phyloP scores from a whole-genome alignment of 2,329 filamentous ascomycete species.

The Nigrograna mackinnonii region DNA sequence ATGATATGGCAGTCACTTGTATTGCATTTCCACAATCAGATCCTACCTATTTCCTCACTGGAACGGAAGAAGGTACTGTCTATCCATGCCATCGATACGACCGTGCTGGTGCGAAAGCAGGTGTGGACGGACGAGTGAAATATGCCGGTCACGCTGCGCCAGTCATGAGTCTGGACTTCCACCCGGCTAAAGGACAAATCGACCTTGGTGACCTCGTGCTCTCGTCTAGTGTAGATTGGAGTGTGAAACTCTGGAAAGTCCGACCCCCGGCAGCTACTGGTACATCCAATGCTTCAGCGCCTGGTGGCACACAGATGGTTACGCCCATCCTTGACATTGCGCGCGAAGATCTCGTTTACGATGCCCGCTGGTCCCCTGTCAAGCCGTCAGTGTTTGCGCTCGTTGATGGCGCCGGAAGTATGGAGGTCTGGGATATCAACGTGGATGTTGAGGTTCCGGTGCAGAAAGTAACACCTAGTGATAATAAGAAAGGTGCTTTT shows the following conservation, averaged over 20 bases:
- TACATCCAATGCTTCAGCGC: constrained; percentile 45
- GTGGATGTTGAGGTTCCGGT: constrained; percentile 91
- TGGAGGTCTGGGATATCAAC: constrained; percentile 95
- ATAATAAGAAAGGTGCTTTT: constrained; percentile 39
- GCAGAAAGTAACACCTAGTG: constrained; percentile 75
- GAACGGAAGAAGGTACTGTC: constrained; percentile 94
- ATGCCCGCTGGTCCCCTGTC: constrained; percentile 91
- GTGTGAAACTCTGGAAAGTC: constrained; percentile 94
- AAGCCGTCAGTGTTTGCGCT: constrained; percentile 94
- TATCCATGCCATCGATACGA: constrained; percentile 98
- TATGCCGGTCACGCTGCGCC: constrained; percentile 92
- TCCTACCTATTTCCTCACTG: constrained; percentile 95
- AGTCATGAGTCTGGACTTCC: constrained; percentile 95
- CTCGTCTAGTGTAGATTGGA: constrained; percentile 94
- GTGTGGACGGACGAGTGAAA: constrained; percentile 84
- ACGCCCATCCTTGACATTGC: constrained; percentile 85
- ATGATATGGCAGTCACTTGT: constrained; percentile 92
- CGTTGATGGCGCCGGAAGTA: constrained; percentile 87
- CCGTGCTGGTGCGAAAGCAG: constrained; percentile 93
- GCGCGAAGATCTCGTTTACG: constrained; percentile 95
- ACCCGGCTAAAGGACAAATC: constrained; percentile 87
- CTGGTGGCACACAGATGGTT: constrained; percentile 54
- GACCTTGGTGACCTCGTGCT: constrained; percentile 94
- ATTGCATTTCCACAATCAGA: constrained; percentile 94
- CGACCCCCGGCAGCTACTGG: constrained; percentile 74